Percentiles rank a stretch among this genome's conserved stretches.
Conservation (phyloP, 2,329 filamentous ascomycete species). For the Alternaria viburni region DNA sequence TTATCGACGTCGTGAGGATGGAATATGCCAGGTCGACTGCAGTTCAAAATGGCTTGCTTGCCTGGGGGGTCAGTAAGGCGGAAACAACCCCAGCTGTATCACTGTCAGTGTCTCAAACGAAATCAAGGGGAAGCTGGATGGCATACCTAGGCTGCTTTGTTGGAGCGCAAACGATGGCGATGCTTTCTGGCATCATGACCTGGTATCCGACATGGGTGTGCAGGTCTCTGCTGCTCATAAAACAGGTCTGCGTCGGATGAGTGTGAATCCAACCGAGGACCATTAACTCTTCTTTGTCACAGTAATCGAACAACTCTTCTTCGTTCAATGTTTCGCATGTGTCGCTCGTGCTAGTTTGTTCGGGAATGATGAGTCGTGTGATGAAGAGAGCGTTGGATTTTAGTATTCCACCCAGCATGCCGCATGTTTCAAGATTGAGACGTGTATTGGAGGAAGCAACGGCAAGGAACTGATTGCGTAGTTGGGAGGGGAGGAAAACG, state of each 20-base stretch:
- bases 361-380: constrained; percentile 84
- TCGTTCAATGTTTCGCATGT: constrained; percentile 96
- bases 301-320: constrained; percentile 84
- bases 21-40: constrained; percentile 79
- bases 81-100: constrained; percentile 83
- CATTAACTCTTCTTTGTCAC: constrained; percentile 80
- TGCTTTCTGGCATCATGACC: constrained; percentile 93
- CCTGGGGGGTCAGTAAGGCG: constrained; percentile 92
- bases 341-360: constrained; percentile 87
- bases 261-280: constrained; percentile 98
- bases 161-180: constrained; percentile 95
- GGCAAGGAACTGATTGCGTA: constrained; percentile 76
- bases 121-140: neutral
- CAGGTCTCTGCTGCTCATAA: constrained; percentile 92
- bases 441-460: constrained; percentile 78
- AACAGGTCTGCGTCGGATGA: constrained; percentile 94
- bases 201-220: constrained; percentile 96
- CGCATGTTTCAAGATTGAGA: constrained; percentile 89
- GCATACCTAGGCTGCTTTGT: constrained; percentile 76
- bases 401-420: constrained; percentile 87
- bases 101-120: neutral
- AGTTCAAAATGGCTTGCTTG: constrained; percentile 81
- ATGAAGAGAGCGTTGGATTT: constrained; percentile 95
- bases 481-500: constrained; percentile 79
- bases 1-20: constrained; percentile 76